Evolutionary conservation across 164 flowering plant genomes (phyloP).

Genomic region (Tetrastigma voinierianum): DNA sequence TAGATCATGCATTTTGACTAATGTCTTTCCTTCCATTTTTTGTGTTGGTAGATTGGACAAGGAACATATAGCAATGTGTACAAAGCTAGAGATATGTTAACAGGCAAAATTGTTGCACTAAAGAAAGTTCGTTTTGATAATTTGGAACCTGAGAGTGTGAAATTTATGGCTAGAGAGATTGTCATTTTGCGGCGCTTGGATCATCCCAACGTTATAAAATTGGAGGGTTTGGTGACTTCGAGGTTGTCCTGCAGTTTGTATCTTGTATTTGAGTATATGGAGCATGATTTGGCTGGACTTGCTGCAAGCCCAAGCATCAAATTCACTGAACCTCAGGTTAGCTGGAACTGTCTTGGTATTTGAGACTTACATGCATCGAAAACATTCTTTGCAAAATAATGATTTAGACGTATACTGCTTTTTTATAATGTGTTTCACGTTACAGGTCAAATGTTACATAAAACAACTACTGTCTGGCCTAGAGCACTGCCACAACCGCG

Average conservation of each 20-base stretch:
- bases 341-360: background rate
- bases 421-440: background rate
- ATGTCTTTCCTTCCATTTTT: background rate
- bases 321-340: constrained; percentile 48
- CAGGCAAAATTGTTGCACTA: constrained; percentile 44
- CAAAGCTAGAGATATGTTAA: constrained; percentile 38
- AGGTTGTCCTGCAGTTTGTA: constrained; percentile 53
- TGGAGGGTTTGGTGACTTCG: constrained; percentile 50
- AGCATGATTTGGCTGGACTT: constrained; percentile 54
- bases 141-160: constrained; percentile 51
- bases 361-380: background rate
- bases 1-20: background rate
- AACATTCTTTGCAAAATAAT: background rate
- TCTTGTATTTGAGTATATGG: constrained; percentile 55
- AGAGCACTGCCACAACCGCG: constrained; percentile 54
- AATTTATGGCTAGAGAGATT: constrained; percentile 53
- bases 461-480: constrained; percentile 56
- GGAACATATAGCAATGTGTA: constrained; percentile 57
- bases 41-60: constrained; percentile 36
- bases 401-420: background rate
- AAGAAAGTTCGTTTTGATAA: constrained; percentile 52
- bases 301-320: constrained; percentile 43
- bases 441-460: constrained; percentile 60
- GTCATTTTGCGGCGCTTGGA: constrained; percentile 39
- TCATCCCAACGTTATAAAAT: constrained; percentile 49